phyloP scores from a whole-genome alignment of 164 flowering plant genomes.

The Magnolia officinalis region DNA sequence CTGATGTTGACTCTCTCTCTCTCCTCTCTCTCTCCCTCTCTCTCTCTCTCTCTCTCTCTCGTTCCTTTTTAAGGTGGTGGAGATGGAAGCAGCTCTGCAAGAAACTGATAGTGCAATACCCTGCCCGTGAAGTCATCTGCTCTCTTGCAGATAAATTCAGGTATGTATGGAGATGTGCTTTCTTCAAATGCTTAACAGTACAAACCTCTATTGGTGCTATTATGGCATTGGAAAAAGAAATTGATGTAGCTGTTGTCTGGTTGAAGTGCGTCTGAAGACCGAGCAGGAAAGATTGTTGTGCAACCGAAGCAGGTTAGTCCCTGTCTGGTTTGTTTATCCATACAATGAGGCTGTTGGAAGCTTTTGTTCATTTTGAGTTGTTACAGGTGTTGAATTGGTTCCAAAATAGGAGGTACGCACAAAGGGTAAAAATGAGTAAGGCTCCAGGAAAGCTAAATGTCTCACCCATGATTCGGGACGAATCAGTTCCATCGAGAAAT shows the following conservation, averaged over 20 bases:
- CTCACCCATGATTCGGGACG: slow-evolving; percentile 54
- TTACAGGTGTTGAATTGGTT: slow-evolving; percentile 96
- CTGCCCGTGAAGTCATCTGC: slow-evolving; percentile 65
- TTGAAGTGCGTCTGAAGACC: slow-evolving; percentile 60
- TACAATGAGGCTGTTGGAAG: not conserved
- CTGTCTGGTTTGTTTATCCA: not conserved
- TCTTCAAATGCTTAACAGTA: not conserved
- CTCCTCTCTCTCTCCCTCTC: too few relatives aligned
- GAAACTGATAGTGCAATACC: slow-evolving; percentile 56
- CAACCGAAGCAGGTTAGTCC: slow-evolving; percentile 78
- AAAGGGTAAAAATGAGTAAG: slow-evolving; percentile 66
- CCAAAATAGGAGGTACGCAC: slow-evolving; percentile 87
- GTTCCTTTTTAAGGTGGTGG: slow-evolving; percentile 43
- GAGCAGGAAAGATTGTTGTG: slow-evolving; percentile 73
- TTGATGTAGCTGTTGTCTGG: slow-evolving; percentile 6
- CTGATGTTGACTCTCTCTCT: not conserved
- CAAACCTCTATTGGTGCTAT: not conserved
- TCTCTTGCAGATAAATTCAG: slow-evolving; percentile 86
- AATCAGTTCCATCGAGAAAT: slow-evolving; percentile 35
- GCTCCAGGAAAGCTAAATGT: slow-evolving; percentile 55
- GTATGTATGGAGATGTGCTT: slow-evolving; percentile 25
- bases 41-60: too few relatives aligned
- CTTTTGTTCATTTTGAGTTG: slow-evolving; percentile 14
- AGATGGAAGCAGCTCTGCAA: slow-evolving; percentile 81
- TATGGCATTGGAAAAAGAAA: not conserved